A percentile compares a stretch with the other conserved stretches of the same genome.
phyloP scores from a whole-genome alignment of 108 stramenopile genomes.

The Skeletonema potamos region DNA sequence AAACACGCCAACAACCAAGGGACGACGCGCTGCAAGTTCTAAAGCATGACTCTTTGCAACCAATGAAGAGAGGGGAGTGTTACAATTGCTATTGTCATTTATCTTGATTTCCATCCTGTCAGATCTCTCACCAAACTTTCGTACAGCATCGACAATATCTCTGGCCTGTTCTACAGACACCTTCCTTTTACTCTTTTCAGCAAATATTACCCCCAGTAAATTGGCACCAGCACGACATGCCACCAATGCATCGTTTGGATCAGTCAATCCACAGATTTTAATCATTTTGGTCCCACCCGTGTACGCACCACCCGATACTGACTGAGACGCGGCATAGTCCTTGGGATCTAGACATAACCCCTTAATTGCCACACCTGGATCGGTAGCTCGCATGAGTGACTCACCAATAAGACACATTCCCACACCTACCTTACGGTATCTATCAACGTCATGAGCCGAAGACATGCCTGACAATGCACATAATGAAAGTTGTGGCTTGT shows the following conservation, averaged over 20 bases:
- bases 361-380: conserved; percentile 81
- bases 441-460: conserved; percentile 77
- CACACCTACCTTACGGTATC: conserved; percentile 81
- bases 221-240: conserved; percentile 93
- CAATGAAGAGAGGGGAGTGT: conserved; percentile 47
- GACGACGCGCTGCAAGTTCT: conserved; percentile 66
- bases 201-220: conserved; percentile 96
- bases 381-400: conserved; percentile 93
- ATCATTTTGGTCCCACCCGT: conserved; percentile 76
- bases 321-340: conserved; percentile 48
- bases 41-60: conserved; percentile 52
- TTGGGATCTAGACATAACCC: conserved; percentile 84
- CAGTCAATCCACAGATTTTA: conserved; percentile 96
- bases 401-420: conserved; percentile 97
- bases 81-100: conserved; percentile 1
- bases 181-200: conserved; percentile 80
- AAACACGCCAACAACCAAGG: conserved; percentile 95
- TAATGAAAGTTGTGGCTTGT: conserved; percentile 35
- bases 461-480: conserved; percentile 93
- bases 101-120: conserved; percentile 25
- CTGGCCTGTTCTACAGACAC: conserved; percentile 70
- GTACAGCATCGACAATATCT: conserved; percentile 76
- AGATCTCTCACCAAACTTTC: conserved; percentile 88
- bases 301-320: conserved; percentile 70
- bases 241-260: conserved; percentile 85